Base-by-base conservation (phyloP, 2,329 filamentous ascomycete genomes). In the Scortechinia acanthostroma region DNA sequence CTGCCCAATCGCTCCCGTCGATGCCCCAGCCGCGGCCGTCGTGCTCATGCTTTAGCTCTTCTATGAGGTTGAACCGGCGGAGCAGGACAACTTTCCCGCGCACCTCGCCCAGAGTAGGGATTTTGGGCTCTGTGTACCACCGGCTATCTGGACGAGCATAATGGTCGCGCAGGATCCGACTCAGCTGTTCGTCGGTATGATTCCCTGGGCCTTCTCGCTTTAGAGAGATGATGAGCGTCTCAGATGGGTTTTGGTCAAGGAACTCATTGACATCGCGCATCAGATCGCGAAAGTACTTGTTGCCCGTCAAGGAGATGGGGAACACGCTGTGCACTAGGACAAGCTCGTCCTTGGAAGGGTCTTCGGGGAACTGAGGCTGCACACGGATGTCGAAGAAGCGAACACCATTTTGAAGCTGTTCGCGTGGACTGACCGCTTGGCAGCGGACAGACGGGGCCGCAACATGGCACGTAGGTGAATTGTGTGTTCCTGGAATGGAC, bases 401-500 rank as follows among this genome's bases (percentile, higher is more conserved):
- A 37, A 88, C 74, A 2, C 85, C 85, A 50, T 87, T 80, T 17
- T 74, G 67, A n/a, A 88, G 70, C 58, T 88, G 84, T 48, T 77
- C 74, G 40, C 63, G 60, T 0, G 83, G 71, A 22, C 73, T 70
- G 16, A 84, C 76, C 28, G 79, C 75, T 61, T 88, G 84, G 52
- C 84, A 88, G 33, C 83, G 75, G n/a, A 88, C 84, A 5, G 81
- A 86, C 0, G 83, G 83, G 6, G 35, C 13, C 10, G 35, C 35
- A 6, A 10, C 6, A 19, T 40, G 35, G 35, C 17, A 40, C 6
- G 35, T 40, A 40, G 35, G 35, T 17, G 81, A 84, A 59, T 88
- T 88, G 64, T 88, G 84, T 0, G 84, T 88, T 46, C 84, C 84
- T 1, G 84, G 84, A 42, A 88, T 83, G 4, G 80, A 85, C 21